These are phyloP conservation scores for Abrus precatorius DNA, from an alignment of 306 rosid genomes.

Conservation along the genomic window DNA sequence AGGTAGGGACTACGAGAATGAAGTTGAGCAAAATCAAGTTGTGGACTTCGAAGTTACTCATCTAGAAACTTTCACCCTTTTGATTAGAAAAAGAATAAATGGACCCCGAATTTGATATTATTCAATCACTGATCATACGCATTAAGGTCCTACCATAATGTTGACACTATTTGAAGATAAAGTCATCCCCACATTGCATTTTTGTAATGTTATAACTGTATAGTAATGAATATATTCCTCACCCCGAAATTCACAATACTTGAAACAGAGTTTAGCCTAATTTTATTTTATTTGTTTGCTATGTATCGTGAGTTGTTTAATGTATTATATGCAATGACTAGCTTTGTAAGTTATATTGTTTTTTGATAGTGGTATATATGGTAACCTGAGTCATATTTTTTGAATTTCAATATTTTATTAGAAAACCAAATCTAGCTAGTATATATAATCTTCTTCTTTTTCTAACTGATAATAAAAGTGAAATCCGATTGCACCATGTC, in stretches of 20 bases:
- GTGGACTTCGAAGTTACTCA: slow-evolving; percentile 37
- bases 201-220: too few relatives aligned
- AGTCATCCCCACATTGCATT: too few relatives aligned
- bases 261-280: too few relatives aligned
- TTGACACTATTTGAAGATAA: too few relatives aligned
- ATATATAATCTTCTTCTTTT: not conserved
- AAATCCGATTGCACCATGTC: not conserved
- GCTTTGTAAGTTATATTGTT: not conserved
- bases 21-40: slow-evolving; percentile 25
- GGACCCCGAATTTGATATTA: slow-evolving; percentile 26
- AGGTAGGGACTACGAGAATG: slow-evolving; percentile 42
- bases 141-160: slow-evolving; percentile 12
- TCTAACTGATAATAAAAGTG: not conserved
- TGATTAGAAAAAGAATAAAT: not conserved
- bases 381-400: not conserved
- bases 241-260: too few relatives aligned
- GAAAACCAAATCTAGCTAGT: not conserved
- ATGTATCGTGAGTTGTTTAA: too few relatives aligned
- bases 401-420: not conserved
- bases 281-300: too few relatives aligned
- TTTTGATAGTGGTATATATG: not conserved
- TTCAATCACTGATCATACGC: not conserved
- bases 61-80: slow-evolving; percentile 22
- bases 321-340: too few relatives aligned
- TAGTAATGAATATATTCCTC: too few relatives aligned